phyloP scores from a whole-genome alignment of 2,329 filamentous ascomycete species.

The Phyllosticta capitalensis region DNA sequence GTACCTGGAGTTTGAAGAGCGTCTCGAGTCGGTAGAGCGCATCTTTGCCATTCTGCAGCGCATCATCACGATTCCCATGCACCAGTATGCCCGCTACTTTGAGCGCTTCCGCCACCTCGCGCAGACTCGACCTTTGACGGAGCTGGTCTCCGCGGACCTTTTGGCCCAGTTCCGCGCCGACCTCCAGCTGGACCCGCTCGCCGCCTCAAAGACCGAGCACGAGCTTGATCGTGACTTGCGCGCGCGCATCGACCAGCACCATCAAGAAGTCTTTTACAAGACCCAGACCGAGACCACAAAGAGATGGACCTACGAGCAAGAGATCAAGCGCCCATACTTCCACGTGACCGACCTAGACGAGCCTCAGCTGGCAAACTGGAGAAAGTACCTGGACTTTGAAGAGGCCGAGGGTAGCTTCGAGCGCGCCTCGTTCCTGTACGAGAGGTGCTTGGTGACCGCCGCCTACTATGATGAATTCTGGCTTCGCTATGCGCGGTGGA shows the following conservation, averaged over 20 bases:
- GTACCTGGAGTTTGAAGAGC: constrained; percentile 94
- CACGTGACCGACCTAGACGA: constrained; percentile 90
- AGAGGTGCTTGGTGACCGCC: constrained; percentile 84
- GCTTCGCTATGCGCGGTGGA: constrained; percentile 95
- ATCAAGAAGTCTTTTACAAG: constrained; percentile 68
- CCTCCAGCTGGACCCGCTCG: constrained; percentile 52
- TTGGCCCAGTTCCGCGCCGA: constrained; percentile 62
- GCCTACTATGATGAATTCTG: constrained; percentile 97
- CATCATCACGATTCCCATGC: constrained; percentile 82
- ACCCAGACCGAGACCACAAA: constrained; percentile 85
- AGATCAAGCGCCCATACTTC: constrained; percentile 94
- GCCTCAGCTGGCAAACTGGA: constrained; percentile 78
- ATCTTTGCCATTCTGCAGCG: constrained; percentile 77
- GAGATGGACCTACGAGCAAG: constrained; percentile 88
- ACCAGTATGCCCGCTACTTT: constrained; percentile 92
- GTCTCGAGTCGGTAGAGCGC: constrained; percentile 71
- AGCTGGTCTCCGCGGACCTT: constrained; percentile 60
- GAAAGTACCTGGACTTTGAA: constrained; percentile 93
- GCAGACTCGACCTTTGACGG: constrained; percentile 59
- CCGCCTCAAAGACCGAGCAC: constrained; percentile 51
- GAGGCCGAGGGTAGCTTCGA: constrained; percentile 70
- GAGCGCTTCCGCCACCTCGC: constrained; percentile 77
- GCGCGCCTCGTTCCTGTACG: constrained; percentile 76
- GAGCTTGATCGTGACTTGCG: constrained; percentile 80
- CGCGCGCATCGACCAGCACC: constrained; percentile 66